Base-by-base conservation (phyloP, 495 filamentous ascomycete genomes). In the Aspergillus campestris region DNA sequence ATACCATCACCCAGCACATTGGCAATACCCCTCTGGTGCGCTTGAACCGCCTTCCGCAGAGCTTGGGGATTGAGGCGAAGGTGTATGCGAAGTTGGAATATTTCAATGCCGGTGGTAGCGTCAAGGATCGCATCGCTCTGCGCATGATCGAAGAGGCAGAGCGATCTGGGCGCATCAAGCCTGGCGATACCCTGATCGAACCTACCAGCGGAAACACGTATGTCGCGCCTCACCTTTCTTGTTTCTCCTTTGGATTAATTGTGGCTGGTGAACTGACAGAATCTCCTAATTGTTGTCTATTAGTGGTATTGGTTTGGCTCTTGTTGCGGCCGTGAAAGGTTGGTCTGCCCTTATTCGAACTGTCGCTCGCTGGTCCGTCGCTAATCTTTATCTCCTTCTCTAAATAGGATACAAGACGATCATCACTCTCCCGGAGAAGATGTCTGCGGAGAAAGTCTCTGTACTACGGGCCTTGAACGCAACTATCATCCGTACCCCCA, bases 81-180 rank as follows among this genome's bases (percentile, higher is more conserved):
- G 82, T 99, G 31, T 99, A 91, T 67, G 94, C 86, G 39, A 99
- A 99, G 63, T 75, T 89, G 44, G 92, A 99, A 64, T 85, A 87
- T 47, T 97, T 97, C 77, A 97, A 94, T 75, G 91, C 94, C 7
- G 92, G 94, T 52, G 92, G 92, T 44, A 94, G 87, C 65, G 89
- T 99, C 56, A 99, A 99, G 65, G 92, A 99, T 66, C 79, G 92
- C 46, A 97, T 99, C 62, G 92, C 92, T 13, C 66, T 92, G 58
- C 86, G 94, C 57, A 99, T 99, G 92, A 86, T 99, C 50, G 90
- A 99, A 64, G 87, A 89, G 64, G 92, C 92, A 7, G 92, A 99
- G 70, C 79, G 78, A 49, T 79, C 75, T 38, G 94, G 92, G 8
- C 81, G 92, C 38, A 97, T 99, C 64, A 95, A 90, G 73, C 94